Base-by-base conservation (phyloP, 2,329 filamentous ascomycete species). In the Domatiomyces catenatus region DNA sequence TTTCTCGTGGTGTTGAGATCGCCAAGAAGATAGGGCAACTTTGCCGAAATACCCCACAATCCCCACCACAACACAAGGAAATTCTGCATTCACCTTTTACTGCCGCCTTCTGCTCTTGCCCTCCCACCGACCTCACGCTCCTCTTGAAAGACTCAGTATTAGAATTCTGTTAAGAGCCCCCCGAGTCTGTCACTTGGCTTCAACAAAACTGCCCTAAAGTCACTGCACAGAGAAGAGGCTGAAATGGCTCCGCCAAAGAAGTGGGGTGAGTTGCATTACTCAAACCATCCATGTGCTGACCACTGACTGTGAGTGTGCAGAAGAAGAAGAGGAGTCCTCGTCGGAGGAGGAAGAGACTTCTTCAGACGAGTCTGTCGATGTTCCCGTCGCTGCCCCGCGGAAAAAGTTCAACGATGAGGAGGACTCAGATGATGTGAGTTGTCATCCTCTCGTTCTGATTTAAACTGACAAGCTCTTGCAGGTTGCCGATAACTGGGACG, bases 401-500 rank as follows among this genome's bases (percentile, higher is more conserved):
- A 70, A 77, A 66, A 87, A 92, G 72, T 94, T 94, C 64, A 88
- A 92, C 60, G 90, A 96, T 60, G 90, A 96, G 66, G 89, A 94
- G 68, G 81, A 89, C 32, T 81, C 84, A 58, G 75, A 74, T 60
- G 86, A 93, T 69, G 89, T 90, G 32, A 39, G 32, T 39, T 15
- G 76, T 60, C 73, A 63, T 43, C 48, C 46, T 47, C 36, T 28
- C 44, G 10, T 15, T 44, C 18, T 8, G 4, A 17, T 2, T 10
- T 8, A n/a, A n/a, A 50, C 52, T 39, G 15, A 22, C 54, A 50
- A 54, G 48, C 52, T 51, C 48, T 46, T 44, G 48, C 49, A 94
- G 83, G 86, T 96, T 51, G 79, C 95, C 63, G 92, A 98, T 54
- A 90, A 86, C 32, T 98, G 92, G 92, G 89, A 96, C 63, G 90